These are phyloP conservation scores for Huntiella decipiens DNA, from an alignment of 2,329 filamentous ascomycete genomes.

Conservation along the genomic window DNA sequence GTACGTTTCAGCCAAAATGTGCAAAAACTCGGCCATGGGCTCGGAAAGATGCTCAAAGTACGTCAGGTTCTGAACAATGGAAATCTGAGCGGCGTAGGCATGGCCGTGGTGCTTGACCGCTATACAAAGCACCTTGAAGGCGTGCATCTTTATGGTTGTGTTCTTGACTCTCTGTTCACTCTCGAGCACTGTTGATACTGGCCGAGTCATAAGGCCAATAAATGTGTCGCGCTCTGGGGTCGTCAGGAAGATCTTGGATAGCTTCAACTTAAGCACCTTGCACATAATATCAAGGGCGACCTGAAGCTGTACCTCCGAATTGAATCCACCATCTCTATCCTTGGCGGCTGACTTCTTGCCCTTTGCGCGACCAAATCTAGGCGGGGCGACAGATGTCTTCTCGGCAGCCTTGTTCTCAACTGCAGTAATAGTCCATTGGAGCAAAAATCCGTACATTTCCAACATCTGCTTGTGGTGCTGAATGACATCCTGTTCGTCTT, in stretches of 20 bases:
- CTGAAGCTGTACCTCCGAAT: slow-evolving; percentile 74
- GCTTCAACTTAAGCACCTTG: slow-evolving; percentile 82
- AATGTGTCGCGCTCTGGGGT: slow-evolving; percentile 95
- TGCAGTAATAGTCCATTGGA: slow-evolving; percentile 91
- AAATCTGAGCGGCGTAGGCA: slow-evolving; percentile 89
- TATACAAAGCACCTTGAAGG: slow-evolving; percentile 90
- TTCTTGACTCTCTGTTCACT: slow-evolving; percentile 84
- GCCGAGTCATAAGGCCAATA: slow-evolving; percentile 74
- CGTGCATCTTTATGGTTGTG: slow-evolving; percentile 81
- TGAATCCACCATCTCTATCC: slow-evolving; percentile 62
- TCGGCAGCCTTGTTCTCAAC: slow-evolving; percentile 87
- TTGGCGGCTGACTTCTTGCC: slow-evolving; percentile 48
- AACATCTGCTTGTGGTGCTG: slow-evolving; percentile 78
- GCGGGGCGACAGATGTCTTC: slow-evolving; percentile 52
- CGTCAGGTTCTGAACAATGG: slow-evolving; percentile 89
- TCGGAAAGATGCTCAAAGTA: slow-evolving; percentile 99
- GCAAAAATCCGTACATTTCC: slow-evolving; percentile 81
- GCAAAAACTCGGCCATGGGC: slow-evolving; percentile 94
- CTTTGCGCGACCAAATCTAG: slow-evolving; percentile 53
- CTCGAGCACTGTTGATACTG: slow-evolving; percentile 84
- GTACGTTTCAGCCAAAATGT: slow-evolving; percentile 91
- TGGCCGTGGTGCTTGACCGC: slow-evolving; percentile 96
- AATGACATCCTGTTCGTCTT: slow-evolving; percentile 73
- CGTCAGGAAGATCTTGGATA: slow-evolving; percentile 83
- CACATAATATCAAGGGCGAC: slow-evolving; percentile 83